Evolutionary conservation across 352 stramenopile species (phyloP).

Genomic region (Pythium myriotylum): DNA sequence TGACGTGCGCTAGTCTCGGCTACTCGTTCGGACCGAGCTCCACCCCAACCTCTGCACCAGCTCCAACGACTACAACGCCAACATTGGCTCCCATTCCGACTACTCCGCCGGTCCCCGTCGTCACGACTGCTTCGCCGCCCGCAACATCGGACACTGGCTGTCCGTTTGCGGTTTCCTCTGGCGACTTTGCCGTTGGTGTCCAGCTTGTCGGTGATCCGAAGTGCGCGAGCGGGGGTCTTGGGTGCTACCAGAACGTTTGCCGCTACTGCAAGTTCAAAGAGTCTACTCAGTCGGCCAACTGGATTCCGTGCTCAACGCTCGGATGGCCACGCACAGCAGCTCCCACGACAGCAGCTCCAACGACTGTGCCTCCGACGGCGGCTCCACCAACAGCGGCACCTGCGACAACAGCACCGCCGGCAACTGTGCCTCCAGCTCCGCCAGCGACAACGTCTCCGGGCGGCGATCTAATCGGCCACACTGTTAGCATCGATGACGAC

Average conservation of each 20-base stretch:
- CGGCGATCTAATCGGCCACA: background rate
- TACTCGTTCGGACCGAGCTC: background rate
- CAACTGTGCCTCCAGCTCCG: background rate
- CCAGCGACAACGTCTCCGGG: background rate
- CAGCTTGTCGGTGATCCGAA: conserved; percentile 11
- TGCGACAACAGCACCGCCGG: background rate
- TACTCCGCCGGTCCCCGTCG: background rate
- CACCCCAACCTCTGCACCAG: background rate
- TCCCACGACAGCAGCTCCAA: background rate
- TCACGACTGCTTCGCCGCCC: background rate
- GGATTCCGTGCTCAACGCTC: background rate
- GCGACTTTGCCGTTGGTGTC: conserved; percentile 5
- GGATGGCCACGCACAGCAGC: background rate
- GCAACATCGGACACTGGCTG: background rate
- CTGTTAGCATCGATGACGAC: background rate
- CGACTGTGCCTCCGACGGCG: background rate
- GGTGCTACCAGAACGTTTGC: conserved; percentile 3
- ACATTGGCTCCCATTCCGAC: background rate
- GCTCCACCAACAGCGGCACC: background rate
- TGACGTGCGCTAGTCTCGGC: background rate
- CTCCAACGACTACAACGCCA: background rate
- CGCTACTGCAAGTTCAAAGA: conserved; percentile 7
- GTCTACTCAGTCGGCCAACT: background rate
- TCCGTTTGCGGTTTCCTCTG: background rate
- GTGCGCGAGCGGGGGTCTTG: conserved; percentile 5